These are phyloP conservation scores for Erysimum pusillum DNA, from an alignment of 441 rosid genomes.

Conservation along the genomic window DNA sequence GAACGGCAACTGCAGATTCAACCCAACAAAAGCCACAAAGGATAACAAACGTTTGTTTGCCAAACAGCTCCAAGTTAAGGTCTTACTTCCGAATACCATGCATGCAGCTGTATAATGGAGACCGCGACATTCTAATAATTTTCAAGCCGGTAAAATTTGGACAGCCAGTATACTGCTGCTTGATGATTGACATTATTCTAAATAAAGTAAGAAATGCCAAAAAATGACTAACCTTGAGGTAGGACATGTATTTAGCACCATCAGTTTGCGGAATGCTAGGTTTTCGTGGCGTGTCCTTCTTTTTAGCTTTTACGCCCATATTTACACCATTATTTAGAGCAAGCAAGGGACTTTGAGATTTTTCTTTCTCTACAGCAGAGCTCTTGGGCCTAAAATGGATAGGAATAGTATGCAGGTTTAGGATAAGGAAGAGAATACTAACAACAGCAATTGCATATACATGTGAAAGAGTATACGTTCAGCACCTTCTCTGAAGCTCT, in stretches of 20 bases:
- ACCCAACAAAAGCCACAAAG: not conserved
- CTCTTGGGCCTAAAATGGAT: constrained; percentile 38
- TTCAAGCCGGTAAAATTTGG: constrained; percentile 22
- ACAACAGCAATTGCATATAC: constrained; percentile 17
- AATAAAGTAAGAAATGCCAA: constrained; percentile 18
- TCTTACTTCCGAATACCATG: constrained; percentile 23
- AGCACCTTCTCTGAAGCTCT: constrained; percentile 65
- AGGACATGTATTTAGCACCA: constrained; percentile 92
- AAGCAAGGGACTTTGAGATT: constrained; percentile 49
- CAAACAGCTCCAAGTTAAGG: constrained; percentile 22
- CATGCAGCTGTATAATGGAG: constrained; percentile 8
- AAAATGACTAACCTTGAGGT: constrained; percentile 70
- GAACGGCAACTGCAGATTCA: constrained; percentile 8
- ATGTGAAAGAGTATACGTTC: constrained; percentile 18
- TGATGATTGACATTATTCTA: constrained; percentile 22
- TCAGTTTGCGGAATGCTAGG: constrained; percentile 67
- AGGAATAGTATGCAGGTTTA: constrained; percentile 34
- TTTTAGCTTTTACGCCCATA: constrained; percentile 48
- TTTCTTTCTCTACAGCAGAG: constrained; percentile 47
- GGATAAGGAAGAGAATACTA: constrained; percentile 21
- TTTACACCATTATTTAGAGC: constrained; percentile 52
- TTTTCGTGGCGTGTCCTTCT: constrained; percentile 64
- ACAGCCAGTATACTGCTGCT: constrained; percentile 26
- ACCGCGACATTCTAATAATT: constrained; percentile 12
- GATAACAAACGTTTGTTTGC: constrained; percentile 1